Evolutionary conservation across 2,329 filamentous ascomycete species (phyloP).

Genomic region (Ophiostoma piceae): DNA sequence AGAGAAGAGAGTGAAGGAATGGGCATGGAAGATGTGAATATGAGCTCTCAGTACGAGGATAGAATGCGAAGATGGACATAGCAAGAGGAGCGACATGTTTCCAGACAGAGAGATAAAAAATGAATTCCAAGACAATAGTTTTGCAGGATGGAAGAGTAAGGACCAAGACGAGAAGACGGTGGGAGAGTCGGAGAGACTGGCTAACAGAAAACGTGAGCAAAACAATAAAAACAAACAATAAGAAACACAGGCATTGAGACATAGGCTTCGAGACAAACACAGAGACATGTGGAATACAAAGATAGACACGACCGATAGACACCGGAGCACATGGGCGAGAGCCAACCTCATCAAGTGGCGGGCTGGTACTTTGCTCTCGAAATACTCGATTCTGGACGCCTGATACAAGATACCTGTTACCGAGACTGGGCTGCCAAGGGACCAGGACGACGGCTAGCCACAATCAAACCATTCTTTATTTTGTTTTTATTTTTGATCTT

Average conservation of each 20-base stretch:
- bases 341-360: not conserved
- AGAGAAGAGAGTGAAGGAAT: not conserved
- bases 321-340: not conserved
- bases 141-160: not conserved
- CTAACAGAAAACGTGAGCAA: not conserved
- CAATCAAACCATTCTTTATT: not conserved
- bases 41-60: not conserved
- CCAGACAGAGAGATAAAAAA: not conserved
- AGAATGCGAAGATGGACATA: not conserved
- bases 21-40: not conserved
- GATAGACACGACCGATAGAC: not conserved
- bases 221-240: not conserved
- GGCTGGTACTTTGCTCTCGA: not conserved
- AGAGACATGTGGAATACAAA: not conserved
- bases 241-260: not conserved
- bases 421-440: not conserved
- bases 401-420: not conserved
- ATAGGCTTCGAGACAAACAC: not conserved
- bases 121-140: not conserved
- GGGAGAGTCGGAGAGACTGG: not conserved
- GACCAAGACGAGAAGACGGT: not conserved
- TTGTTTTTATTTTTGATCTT: not conserved
- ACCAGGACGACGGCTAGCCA: not conserved
- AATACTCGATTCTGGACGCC: not conserved
- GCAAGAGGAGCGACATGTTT: not conserved